Base-by-base conservation (phyloP, 768 basidiomycete species). In the Sarcomyxa edulis region DNA sequence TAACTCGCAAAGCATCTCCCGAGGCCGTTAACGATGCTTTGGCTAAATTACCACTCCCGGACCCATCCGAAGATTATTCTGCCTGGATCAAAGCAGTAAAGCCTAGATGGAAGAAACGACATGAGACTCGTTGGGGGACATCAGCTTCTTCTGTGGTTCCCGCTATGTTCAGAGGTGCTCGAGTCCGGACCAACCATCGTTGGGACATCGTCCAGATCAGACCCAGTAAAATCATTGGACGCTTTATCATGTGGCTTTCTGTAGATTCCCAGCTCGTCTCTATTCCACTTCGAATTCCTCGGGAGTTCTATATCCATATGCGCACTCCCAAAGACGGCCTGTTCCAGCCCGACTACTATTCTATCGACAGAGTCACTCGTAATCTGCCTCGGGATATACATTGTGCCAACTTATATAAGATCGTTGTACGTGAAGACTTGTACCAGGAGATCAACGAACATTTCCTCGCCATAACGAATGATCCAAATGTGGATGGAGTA, bases 181-280 rank as follows among this genome's bases (percentile, higher is more conserved):
- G 72, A 28, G 65, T 77, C 33, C 72, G 73, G 36, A 68, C 78
- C 8, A 78, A 73, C 36, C 70, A 80, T 34, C 74, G 78, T 34
- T 98, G 96, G 96, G 95, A 98, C 50, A 72, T 99, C 36, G 67
- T 98, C 3, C 96, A 98, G 52, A 81, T 99, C 45, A 80, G 89
- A 21, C 74, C 79, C 0, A 89, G 80, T 40, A 74, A 73, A 45
- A 76, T 72, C 28, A 71, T 81, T 8, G 95, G 96, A 8, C 82
- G 91, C 15, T 97, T 84, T 59, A 74, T 78, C 14, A 60, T 98
- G 25, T 98, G 95, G 95, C 67, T 96, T 5, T 84, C 80, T 0
- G 78, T 90, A 21, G 85, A 91, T 34, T 72, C 76, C 8, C 81
- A 84, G 36, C 74, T 97, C 24, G 71, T 85, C n/a, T 66, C 83